A percentile compares a stretch with the other conserved stretches of the same genome.
Conservation (phyloP, 768 basidiomycete species). For the Agaricus subrufescens region DNA sequence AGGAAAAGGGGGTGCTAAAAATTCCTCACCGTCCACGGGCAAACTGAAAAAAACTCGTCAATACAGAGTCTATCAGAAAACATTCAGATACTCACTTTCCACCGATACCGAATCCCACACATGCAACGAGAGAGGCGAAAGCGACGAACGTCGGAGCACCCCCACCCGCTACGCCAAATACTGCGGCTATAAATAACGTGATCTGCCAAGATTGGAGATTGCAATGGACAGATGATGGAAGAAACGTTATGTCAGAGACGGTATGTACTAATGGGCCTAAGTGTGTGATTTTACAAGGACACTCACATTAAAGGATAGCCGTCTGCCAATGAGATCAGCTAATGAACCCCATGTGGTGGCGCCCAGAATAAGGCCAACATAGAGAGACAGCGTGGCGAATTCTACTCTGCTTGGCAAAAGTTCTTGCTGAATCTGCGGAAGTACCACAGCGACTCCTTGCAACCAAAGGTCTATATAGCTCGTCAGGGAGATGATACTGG, state of each 20-base stretch:
- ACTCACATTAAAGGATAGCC: slow-evolving; percentile 36
- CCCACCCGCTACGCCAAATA: slow-evolving; percentile 63
- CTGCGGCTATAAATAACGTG: slow-evolving; percentile 63
- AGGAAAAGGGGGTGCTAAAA: slow-evolving; percentile 4
- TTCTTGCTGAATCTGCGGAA: slow-evolving; percentile 38
- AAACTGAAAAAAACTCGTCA: background rate
- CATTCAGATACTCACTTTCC: slow-evolving; percentile 25
- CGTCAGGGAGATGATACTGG: background rate
- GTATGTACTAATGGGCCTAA: background rate
- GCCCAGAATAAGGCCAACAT: slow-evolving; percentile 44
- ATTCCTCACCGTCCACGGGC: slow-evolving; percentile 32
- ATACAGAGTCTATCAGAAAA: too few relatives aligned
- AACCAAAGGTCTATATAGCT: slow-evolving; percentile 33
- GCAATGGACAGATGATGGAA: slow-evolving; percentile 25
- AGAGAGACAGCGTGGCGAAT: slow-evolving; percentile 42
- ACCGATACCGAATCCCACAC: slow-evolving; percentile 66
- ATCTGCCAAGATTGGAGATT: slow-evolving; percentile 30
- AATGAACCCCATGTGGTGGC: slow-evolving; percentile 45
- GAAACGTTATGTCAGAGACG: background rate
- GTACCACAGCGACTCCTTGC: slow-evolving; percentile 42
- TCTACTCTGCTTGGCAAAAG: slow-evolving; percentile 37
- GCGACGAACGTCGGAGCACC: slow-evolving; percentile 50
- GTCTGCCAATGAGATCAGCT: slow-evolving; percentile 45
- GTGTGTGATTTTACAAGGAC: background rate
- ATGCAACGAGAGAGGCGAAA: slow-evolving; percentile 46